Evolutionary conservation across 176 grass and related monocot genomes (phyloP), one percentile per base, ranked within the genome.

Genomic region (Cenchrus fungigraminus): DNA sequence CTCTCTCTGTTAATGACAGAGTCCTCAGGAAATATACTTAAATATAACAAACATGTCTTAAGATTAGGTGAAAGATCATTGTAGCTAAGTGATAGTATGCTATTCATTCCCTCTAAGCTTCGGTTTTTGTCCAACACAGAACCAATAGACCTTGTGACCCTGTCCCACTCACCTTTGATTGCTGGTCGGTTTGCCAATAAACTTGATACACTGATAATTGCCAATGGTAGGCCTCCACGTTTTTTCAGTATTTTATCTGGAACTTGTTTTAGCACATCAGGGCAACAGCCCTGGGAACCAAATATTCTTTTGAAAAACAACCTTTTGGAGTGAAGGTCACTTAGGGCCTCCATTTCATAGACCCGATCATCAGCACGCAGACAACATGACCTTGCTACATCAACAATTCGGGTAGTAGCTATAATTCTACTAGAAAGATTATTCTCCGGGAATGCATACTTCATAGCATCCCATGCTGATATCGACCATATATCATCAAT

Each of bases 131-230:
- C 66, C 6, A 86, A 28, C 6, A 6, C 65, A 80, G 17, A 86
- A 79, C 84, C 68, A 63, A 86, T 43, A 17, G 76, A 80, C 5
- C 40, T 72, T 28, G 4, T 63, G 9, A 86, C 68, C 57, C 64
- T 86, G 28, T 64, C 67, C 84, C 76, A 86, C 31, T 86, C 76
- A 3, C 49, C 63, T 8, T 85, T 78, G n/a, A 52, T 2, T 5
- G 1, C 0, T 14, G n/a, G 64, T 4, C 7, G 68, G 6, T 14
- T 69, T n/a, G 63, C 52, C 65, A 40, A 8, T 9, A 17, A 0
- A 20, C 83, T 59, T 34, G 64, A 46, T n/a, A 82, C 31, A 8
- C 54, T 79, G 15, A 49, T 66, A 6, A 79, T 79, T 32, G 57
- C 76, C 15, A 79, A 13, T 52, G 77, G 77, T 12, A 79, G 2